phyloP scores from a whole-genome alignment of 352 stramenopile species.

The Globisporangium abappressorium region DNA sequence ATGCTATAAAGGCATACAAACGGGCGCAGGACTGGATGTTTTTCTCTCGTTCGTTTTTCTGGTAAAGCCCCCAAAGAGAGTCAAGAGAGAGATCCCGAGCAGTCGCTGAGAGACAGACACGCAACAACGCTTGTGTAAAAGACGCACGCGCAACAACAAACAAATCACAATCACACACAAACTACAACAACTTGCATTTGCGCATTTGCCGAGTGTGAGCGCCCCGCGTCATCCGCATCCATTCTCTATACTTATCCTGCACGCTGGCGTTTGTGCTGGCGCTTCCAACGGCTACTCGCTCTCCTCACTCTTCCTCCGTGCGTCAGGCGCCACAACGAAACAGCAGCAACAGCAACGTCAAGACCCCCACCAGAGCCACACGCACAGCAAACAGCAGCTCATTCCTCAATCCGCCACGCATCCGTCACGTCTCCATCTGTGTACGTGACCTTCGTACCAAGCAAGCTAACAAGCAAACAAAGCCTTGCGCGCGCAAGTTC shows the following conservation, averaged over 20 bases:
- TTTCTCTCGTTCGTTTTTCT: conserved; percentile 4
- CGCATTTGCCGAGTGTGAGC: neutral
- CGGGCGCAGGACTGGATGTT: neutral
- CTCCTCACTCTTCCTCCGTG: neutral
- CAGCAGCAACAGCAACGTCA: neutral
- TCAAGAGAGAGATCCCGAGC: conserved; percentile 2
- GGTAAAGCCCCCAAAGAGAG: no score
- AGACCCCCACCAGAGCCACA: neutral
- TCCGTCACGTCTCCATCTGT: neutral
- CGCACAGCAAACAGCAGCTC: neutral
- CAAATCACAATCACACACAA: neutral
- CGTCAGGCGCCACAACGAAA: neutral
- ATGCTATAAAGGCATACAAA: neutral
- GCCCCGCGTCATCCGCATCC: conserved; percentile 4
- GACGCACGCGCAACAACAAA: neutral
- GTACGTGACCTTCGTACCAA: neutral
- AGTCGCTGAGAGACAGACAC: conserved; percentile 7
- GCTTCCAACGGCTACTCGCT: neutral
- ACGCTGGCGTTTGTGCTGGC: neutral
- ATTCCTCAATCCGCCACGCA: conserved; percentile 4
- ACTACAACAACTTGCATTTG: neutral
- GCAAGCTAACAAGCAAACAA: neutral
- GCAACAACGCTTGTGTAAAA: neutral
- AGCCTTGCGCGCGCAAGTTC: neutral
- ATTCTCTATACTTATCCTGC: conserved; percentile 5